Percentiles rank a stretch among this genome's conserved stretches.
These are phyloP conservation scores for Myriosclerotinia duriaeana DNA, from an alignment of 2,329 filamentous ascomycete species.

Conservation along the genomic window DNA sequence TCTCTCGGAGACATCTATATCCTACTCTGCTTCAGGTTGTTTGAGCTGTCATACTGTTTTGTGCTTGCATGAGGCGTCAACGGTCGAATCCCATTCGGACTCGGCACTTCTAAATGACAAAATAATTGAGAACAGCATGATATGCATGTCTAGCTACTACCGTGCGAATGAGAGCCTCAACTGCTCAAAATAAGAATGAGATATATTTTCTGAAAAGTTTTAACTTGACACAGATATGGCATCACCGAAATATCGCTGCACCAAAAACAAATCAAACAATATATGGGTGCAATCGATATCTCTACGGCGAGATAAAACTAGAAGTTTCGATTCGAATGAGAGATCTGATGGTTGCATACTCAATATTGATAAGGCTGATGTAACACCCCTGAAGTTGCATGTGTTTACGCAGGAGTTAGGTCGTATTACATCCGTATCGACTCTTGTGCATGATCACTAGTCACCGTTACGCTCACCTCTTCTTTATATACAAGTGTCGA, in stretches of 20 bases:
- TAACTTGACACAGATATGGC: not conserved
- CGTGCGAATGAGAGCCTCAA: not conserved
- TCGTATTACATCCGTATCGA: conserved; percentile 1
- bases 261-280: not conserved
- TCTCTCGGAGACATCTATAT: not conserved
- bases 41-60: not conserved
- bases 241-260: not conserved
- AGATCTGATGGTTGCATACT: not conserved
- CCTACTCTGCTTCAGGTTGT: not conserved
- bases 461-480: not conserved
- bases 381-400: conserved; percentile 21
- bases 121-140: not conserved
- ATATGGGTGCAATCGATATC: not conserved
- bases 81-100: not conserved
- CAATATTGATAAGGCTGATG: conserved; percentile 20
- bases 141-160: not conserved
- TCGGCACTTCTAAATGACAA: not conserved
- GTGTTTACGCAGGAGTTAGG: not conserved
- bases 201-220: not conserved
- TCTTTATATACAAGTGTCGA: not conserved
- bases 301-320: not conserved
- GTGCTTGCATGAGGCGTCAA: not conserved
- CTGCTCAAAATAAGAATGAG: too few species aligned
- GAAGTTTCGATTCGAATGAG: not conserved
- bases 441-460: conserved; percentile 4